Evolutionary conservation across 148 eudicot genomes (phyloP).

Genomic region (Silene conica): DNA sequence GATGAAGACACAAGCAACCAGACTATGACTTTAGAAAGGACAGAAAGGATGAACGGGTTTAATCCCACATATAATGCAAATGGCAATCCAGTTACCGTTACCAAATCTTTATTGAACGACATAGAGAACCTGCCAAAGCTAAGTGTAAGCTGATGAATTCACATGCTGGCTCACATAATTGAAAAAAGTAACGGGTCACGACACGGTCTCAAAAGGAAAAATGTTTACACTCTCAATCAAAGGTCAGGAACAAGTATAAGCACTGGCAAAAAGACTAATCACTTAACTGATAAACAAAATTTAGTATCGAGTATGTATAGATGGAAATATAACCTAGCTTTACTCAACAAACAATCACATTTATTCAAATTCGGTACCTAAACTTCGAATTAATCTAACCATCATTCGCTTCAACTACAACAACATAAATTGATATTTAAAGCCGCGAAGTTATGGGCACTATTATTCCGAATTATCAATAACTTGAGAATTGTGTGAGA

Average conservation of each 20-base stretch:
- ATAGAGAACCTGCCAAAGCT: neutral
- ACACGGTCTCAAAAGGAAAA: neutral
- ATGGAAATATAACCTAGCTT: too few relatives aligned
- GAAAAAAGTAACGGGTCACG: neutral
- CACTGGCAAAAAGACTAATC: neutral
- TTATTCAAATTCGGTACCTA: too few relatives aligned
- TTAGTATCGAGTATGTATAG: too few relatives aligned
- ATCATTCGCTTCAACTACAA: neutral
- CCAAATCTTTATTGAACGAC: too few relatives aligned
- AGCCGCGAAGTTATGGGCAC: neutral
- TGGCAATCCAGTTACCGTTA: neutral
- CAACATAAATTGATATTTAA: neutral
- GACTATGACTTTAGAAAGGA: neutral
- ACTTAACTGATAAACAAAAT: neutral
- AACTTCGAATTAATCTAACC: too few relatives aligned
- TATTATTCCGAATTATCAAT: neutral
- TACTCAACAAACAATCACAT: too few relatives aligned
- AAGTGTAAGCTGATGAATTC: neutral
- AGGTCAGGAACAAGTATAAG: neutral
- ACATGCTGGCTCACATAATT: neutral
- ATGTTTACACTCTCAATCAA: too few relatives aligned
- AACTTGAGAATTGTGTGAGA: neutral
- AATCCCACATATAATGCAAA: neutral
- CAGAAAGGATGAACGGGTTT: too few relatives aligned
- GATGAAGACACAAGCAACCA: neutral